phyloP scores from a whole-genome alignment of 1,284 basidiomycete species.

The Cryptococcus depauperatus region DNA sequence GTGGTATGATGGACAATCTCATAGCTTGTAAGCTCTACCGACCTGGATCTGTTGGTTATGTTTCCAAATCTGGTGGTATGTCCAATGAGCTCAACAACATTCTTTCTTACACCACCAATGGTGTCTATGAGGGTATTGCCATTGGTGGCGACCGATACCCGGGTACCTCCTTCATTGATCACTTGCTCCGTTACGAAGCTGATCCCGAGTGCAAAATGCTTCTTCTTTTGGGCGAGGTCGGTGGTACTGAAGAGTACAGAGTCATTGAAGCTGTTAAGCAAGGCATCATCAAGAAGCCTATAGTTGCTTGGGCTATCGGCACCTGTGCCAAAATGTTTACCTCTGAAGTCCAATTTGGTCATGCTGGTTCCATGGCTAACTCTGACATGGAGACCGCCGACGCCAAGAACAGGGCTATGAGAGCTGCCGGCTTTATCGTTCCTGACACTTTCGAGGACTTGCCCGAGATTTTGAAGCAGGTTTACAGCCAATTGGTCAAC shows the following conservation, averaged over 20 bases:
- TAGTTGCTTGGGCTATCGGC: conserved; percentile 98
- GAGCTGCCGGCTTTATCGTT: conserved; percentile 88
- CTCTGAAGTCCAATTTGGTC: conserved; percentile 98
- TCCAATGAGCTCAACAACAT: conserved; percentile 99
- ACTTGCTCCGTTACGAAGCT: conserved; percentile 92
- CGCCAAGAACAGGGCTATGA: conserved; percentile 95
- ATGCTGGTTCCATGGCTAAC: conserved; percentile 97
- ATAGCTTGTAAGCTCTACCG: conserved; percentile 98
- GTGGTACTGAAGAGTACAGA: conserved; percentile 97
- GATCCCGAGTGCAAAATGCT: conserved; percentile 99
- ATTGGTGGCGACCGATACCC: conserved; percentile 99
- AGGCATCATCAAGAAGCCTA: conserved; percentile 93
- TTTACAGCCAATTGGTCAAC: conserved; percentile 75
- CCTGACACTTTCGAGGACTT: conserved; percentile 97
- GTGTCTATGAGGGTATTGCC: conserved; percentile 98
- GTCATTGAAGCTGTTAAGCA: conserved; percentile 96
- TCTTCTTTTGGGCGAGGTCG: conserved; percentile 95
- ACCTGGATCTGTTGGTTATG: conserved; percentile 93
- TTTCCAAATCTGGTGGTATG: conserved; percentile 99
- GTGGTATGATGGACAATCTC: conserved; percentile 99
- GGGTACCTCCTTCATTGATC: conserved; percentile 97
- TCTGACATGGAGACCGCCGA: conserved; percentile 95
- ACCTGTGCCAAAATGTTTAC: conserved; percentile 99
- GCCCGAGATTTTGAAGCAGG: conserved; percentile 70
- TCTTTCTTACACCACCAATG: conserved; percentile 92